phyloP scores from a whole-genome alignment of 768 basidiomycete genomes.

The Rhodotorula graminis region DNA sequence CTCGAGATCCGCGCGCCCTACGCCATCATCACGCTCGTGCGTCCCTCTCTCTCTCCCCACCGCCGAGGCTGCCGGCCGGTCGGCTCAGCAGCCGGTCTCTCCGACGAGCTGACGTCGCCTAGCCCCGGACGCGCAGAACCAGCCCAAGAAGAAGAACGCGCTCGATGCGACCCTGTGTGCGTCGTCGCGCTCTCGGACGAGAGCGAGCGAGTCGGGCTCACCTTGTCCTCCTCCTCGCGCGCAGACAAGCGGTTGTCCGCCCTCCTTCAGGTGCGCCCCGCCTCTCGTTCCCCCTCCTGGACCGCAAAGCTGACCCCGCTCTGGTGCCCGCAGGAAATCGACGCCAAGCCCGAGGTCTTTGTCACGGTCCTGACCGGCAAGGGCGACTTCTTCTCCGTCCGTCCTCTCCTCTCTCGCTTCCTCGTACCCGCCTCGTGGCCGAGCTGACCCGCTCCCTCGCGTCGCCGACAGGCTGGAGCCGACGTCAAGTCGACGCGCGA shows the following conservation, averaged over 20 bases:
- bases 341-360: slow-evolving; percentile 15
- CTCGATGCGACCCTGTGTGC: slow-evolving; percentile 17
- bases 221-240: no score
- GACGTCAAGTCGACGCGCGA: slow-evolving; percentile 28
- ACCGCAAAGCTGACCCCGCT: background rate
- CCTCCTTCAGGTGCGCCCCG: background rate
- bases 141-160: slow-evolving; percentile 34
- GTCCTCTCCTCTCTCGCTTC: background rate
- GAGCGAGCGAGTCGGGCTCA: no score
- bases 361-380: slow-evolving; percentile 30
- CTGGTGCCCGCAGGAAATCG: background rate
- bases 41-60: background rate
- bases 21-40: slow-evolving; percentile 32
- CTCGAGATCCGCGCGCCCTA: slow-evolving; percentile 27
- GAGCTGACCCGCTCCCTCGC: background rate
- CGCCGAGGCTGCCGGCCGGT: background rate
- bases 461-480: slow-evolving; percentile 27
- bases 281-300: no score
- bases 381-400: slow-evolving; percentile 27
- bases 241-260: slow-evolving; percentile 6
- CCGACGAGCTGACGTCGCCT: background rate
- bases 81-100: no score
- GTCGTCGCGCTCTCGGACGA: background rate
- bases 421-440: no score
- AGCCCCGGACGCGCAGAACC: slow-evolving; percentile 4